These are phyloP conservation scores for Pseudoscleropodium purum DNA, from an alignment of 225 moss, liverwort and hornwort species.

Conservation along the genomic window DNA sequence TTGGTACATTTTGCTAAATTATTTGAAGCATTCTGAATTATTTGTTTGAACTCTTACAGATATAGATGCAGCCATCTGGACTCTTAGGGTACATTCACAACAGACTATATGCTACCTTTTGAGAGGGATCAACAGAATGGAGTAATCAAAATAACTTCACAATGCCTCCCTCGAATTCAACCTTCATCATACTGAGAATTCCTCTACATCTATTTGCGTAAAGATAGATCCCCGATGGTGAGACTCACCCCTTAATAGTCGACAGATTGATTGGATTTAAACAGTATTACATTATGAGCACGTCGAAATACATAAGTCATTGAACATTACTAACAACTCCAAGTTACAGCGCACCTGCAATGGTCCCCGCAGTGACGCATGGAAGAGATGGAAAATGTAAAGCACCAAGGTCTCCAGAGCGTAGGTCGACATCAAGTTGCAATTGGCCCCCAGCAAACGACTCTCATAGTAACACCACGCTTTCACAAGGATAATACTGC, in stretches of 20 bases:
- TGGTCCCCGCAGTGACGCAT: constrained; percentile 69
- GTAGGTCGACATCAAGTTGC: constrained; percentile 78
- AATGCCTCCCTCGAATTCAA: background rate
- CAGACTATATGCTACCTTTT: background rate
- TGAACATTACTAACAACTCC: background rate
- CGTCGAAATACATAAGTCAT: background rate
- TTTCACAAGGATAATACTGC: constrained; percentile 82
- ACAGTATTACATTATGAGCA: background rate
- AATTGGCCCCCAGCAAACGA: constrained; percentile 65
- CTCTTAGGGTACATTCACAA: background rate
- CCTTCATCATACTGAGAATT: background rate
- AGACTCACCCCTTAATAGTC: background rate
- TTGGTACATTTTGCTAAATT: too few relatives aligned
- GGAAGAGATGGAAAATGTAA: constrained; percentile 81
- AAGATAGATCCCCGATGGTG: background rate
- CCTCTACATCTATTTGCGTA: background rate
- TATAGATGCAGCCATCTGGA: background rate
- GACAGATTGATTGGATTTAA: background rate
- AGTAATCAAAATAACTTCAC: too few relatives aligned
- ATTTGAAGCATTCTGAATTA: background rate
- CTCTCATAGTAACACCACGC: constrained; percentile 95
- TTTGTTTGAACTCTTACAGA: background rate
- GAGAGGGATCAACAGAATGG: background rate
- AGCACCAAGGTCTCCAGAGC: constrained; percentile 89
- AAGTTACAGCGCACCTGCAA: constrained; percentile 45